These are phyloP conservation scores for Pichia kudriavzevii DNA, from an alignment of 1,139 yeast genomes.

Conservation along the genomic window DNA sequence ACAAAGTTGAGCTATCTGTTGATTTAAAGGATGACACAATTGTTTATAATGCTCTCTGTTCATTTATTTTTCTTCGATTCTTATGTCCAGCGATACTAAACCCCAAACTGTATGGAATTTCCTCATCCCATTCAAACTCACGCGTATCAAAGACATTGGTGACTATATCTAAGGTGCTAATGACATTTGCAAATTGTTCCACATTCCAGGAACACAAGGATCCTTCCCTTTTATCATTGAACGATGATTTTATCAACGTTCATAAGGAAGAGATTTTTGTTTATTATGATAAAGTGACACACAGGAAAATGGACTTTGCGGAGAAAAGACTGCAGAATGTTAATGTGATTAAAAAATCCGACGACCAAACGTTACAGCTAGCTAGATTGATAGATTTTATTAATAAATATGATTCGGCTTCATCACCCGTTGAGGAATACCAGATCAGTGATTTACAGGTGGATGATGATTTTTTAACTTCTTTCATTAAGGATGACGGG, in stretches of 20 bases:
- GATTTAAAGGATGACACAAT: slow-evolving; percentile 50
- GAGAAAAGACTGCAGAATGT: slow-evolving; percentile 34
- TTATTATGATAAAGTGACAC: slow-evolving; percentile 69
- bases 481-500: slow-evolving; percentile 26
- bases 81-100: slow-evolving; percentile 88
- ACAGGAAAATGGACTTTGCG: slow-evolving; percentile 58
- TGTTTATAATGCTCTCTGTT: slow-evolving; percentile 66
- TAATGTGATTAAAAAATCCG: slow-evolving; percentile 14
- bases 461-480: slow-evolving; percentile 32
- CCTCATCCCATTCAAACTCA: slow-evolving; percentile 64
- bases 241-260: slow-evolving; percentile 47
- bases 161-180: slow-evolving; percentile 69
- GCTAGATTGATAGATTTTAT: slow-evolving; percentile 65
- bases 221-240: slow-evolving; percentile 68
- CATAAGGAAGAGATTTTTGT: slow-evolving; percentile 53
- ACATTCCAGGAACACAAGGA: slow-evolving; percentile 71
- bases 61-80: slow-evolving; percentile 77
- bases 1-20: slow-evolving; percentile 51
- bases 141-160: slow-evolving; percentile 71
- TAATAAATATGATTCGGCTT: slow-evolving; percentile 58
- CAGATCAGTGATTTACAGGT: slow-evolving; percentile 43
- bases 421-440: slow-evolving; percentile 33
- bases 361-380: slow-evolving; percentile 45
- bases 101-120: slow-evolving; percentile 74
- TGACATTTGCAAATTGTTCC: slow-evolving; percentile 74